Evolutionary conservation across 2,329 filamentous ascomycete species (phyloP).

Genomic region (Ascosphaera pollenicola): DNA sequence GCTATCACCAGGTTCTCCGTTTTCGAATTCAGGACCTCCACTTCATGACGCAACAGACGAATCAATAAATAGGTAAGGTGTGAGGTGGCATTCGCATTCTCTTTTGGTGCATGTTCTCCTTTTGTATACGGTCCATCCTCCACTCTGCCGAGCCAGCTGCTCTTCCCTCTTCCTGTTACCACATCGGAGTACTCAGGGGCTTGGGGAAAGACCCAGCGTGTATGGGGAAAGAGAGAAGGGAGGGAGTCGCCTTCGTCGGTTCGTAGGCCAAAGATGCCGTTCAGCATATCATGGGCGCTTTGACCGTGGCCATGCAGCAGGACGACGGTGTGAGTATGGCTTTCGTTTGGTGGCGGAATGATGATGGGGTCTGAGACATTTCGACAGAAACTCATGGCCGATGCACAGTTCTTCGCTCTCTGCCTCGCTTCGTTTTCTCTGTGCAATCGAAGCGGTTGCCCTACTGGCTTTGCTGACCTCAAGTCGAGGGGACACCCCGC

Average conservation of each 20-base stretch:
- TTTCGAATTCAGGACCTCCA: slow-evolving; percentile 3
- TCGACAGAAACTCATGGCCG: too few relatives aligned
- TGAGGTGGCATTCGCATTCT: slow-evolving; percentile 7
- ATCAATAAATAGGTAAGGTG: slow-evolving; percentile 7
- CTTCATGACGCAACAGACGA: slow-evolving; percentile 8
- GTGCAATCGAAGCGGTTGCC: too few relatives aligned
- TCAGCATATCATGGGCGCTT: slow-evolving; percentile 15
- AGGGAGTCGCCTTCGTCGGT: slow-evolving; percentile 7
- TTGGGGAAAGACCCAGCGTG: slow-evolving; percentile 18
- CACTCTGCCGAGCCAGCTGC: slow-evolving; percentile 20
- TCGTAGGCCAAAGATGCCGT: slow-evolving; percentile 5
- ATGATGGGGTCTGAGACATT: slow-evolving; percentile 5
- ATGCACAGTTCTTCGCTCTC: too few relatives aligned
- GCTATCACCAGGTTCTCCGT: slow-evolving; percentile 7
- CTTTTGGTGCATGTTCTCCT: slow-evolving; percentile 7
- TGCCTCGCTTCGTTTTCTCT: too few relatives aligned
- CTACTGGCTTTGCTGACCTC: too few relatives aligned
- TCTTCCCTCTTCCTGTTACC: slow-evolving; percentile 9
- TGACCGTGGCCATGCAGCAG: slow-evolving; percentile 22
- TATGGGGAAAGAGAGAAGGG: slow-evolving; percentile 11
- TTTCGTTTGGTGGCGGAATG: slow-evolving; percentile 5
- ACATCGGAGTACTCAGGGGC: slow-evolving; percentile 8
- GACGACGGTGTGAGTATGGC: slow-evolving; percentile 17
- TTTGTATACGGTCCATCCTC: slow-evolving; percentile 6
- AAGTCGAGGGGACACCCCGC: too few relatives aligned